Base-by-base conservation (phyloP, 2,329 filamentous ascomycete genomes). In the Aureobasidium sp. region DNA sequence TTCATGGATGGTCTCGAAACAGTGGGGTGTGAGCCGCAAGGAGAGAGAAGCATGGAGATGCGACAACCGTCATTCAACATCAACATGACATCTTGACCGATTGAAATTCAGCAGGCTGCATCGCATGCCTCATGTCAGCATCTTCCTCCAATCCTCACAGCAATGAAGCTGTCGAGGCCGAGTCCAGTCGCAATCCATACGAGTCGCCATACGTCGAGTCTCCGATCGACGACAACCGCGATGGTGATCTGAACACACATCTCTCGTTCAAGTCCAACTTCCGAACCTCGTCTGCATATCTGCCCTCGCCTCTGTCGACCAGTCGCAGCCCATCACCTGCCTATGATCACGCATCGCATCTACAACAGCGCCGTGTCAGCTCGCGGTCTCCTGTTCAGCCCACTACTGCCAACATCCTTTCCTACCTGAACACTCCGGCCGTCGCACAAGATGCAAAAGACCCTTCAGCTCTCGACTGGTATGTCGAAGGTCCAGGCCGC, bases 401-500 rank as follows among this genome's bases (percentile, higher is more conserved):
- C 17, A 68, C 68, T 15, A 74, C 74, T 11, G 74, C 76, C 63
- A 71, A 74, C 22, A 76, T 77, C 62, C 69, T 78, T 37, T 73
- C 74, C 45, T 76, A 77, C 67, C 72, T 77, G 57, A 73, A 78
- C 56, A 70, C 70, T 8, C 69, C 75, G 3, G 44, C 57, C 4
- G 45, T 60, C 34, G 57, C 57, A 9, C 44, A 42, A 62, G 76
- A 79, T 64, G 70, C 72, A 52, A 80, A 80, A 66, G 78, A 81
- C 65, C 72, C 74, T 27, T 71, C 67, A 15, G 74, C 73, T 0
- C 67, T 78, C 22, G 93, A 97, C 74, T 97, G 93, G 93, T 89
- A 95, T 72, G 82, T 88, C 52, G 93, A 97, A 74, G 91, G 91
- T 0, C 91, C 90, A 0, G 92, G 92, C 1, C 85, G 91, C 59